Base-by-base conservation (phyloP, 2,329 filamentous ascomycete genomes). In the Aspergillus sp. region DNA sequence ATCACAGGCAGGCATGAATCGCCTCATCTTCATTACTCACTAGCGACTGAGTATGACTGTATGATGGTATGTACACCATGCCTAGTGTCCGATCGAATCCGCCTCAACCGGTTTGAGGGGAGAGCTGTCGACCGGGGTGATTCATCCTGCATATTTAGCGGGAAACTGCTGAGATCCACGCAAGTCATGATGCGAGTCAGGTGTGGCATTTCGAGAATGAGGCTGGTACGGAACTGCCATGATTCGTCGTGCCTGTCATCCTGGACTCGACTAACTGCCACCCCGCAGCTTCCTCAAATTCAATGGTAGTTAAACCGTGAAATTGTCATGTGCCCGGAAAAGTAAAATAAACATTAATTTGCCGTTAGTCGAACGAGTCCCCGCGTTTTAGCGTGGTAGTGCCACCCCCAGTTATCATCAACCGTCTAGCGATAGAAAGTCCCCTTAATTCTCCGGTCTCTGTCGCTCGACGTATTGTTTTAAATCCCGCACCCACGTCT, bases 401-500 rank as follows among this genome's bases (percentile, higher is more conserved):
- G 31, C 2, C 4, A 11, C 24, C 32, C 12, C 32, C 32, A 36
- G 32, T 36, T 4, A 4, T 36, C 32, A 14, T 36, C 32, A 10
- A 36, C 32, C 32, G 10, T 39, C 20, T 32, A 16, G 31, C 18
- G 11, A 42, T 26, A 29, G 20, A 12, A 14, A 16, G 11, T 18
- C 49, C 22, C 22, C 12, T 5, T 52, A 16, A 31, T 51, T 32
- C 20, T 20, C 16, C 29, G 31, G 12, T 36, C 5, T 29, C 32
- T 45, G n/a, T 31, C 45, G 50, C 60, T 80, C 76, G 46, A 77
- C 73, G 67, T 75, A 79, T n/a, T 52, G 63, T 66, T 76, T 78
- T 65, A 81, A 63, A 60, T 77, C 76, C 55, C 61, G 54, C 7
- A 74, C 72, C 79, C 78, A 81, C 22, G 74, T 59, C 53, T 72